Percentiles rank a stretch among this genome's conserved stretches.
These are phyloP conservation scores for Neoscytalidium dimidiatum DNA, from an alignment of 2,329 filamentous ascomycete species.

Conservation along the genomic window DNA sequence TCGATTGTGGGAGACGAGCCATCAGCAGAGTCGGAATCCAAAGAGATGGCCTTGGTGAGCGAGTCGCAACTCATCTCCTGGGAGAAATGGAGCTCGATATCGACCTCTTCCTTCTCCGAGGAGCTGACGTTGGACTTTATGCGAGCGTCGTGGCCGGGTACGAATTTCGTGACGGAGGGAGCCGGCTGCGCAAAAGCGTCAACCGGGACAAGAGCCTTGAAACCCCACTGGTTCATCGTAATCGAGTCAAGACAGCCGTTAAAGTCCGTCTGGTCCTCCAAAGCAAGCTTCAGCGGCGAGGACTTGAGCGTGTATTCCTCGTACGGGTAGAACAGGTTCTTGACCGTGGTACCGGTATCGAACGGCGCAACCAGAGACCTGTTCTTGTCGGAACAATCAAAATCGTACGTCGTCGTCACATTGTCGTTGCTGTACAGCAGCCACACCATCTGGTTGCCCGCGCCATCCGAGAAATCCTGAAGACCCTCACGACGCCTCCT, in stretches of 20 bases:
- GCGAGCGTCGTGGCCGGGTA: slow-evolving; percentile 62
- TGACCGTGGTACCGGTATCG: slow-evolving; percentile 55
- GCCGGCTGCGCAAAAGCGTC: slow-evolving; percentile 52
- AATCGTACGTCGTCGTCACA: slow-evolving; percentile 54
- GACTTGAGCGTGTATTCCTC: slow-evolving; percentile 55
- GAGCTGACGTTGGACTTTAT: slow-evolving; percentile 51
- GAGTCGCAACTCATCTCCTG: slow-evolving; percentile 62
- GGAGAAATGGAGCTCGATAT: slow-evolving; percentile 61
- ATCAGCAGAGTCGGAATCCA: slow-evolving; percentile 56
- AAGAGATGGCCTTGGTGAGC: slow-evolving; percentile 51
- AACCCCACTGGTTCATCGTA: slow-evolving; percentile 58
- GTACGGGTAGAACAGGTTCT: slow-evolving; percentile 65
- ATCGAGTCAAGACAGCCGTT: slow-evolving; percentile 60
- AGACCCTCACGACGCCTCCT: slow-evolving; percentile 25
- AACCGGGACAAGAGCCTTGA: slow-evolving; percentile 60
- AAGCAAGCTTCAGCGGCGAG: slow-evolving; percentile 45
- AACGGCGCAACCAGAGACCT: slow-evolving; percentile 60
- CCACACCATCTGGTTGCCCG: slow-evolving; percentile 53
- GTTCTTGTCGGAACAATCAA: slow-evolving; percentile 56
- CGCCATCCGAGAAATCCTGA: slow-evolving; percentile 51
- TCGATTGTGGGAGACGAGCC: slow-evolving; percentile 48
- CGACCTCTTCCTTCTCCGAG: slow-evolving; percentile 46
- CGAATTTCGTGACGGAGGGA: slow-evolving; percentile 62
- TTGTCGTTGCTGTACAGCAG: slow-evolving; percentile 55
- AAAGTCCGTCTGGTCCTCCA: slow-evolving; percentile 37